phyloP scores from a whole-genome alignment of 208 protist genomes.

The Angomonas deanei region DNA sequence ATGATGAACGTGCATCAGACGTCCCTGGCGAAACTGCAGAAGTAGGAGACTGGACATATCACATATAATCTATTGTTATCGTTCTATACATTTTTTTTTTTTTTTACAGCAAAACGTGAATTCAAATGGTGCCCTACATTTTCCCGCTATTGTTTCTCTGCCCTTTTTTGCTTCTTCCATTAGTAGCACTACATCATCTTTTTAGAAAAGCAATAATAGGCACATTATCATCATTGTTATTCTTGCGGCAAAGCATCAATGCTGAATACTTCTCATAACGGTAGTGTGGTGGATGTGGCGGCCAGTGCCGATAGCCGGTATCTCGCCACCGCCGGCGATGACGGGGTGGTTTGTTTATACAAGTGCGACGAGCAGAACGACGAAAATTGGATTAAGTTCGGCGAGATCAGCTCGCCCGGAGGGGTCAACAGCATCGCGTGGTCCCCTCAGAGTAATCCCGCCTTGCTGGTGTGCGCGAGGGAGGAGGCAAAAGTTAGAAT shows the following conservation, averaged over 20 bases:
- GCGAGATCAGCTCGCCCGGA: conserved; percentile 10
- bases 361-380: conserved; percentile 9
- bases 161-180: not conserved
- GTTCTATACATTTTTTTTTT: conserved; percentile 1
- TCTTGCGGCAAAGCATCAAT: too few relatives aligned
- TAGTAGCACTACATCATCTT: too few relatives aligned
- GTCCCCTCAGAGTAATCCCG: conserved; percentile 43
- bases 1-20: conserved; percentile 54
- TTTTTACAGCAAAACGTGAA: too few relatives aligned
- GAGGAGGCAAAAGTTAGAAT: conserved; percentile 36
- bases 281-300: conserved; percentile 59
- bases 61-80: not conserved
- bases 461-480: conserved; percentile 60
- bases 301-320: conserved; percentile 48
- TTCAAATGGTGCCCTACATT: not conserved
- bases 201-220: not conserved
- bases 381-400: not conserved
- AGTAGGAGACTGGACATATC: not conserved
- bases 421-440: conserved; percentile 68
- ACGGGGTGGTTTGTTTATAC: conserved; percentile 66
- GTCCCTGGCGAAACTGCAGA: conserved; percentile 32
- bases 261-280: conserved; percentile 61
- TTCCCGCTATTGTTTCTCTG: not conserved
- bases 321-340: conserved; percentile 59
- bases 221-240: conserved; percentile 29